Percentiles rank a stretch among this genome's conserved stretches.
Conservation (phyloP, 192 early-diverging fungal species). For the Chytriomyces sp. region DNA sequence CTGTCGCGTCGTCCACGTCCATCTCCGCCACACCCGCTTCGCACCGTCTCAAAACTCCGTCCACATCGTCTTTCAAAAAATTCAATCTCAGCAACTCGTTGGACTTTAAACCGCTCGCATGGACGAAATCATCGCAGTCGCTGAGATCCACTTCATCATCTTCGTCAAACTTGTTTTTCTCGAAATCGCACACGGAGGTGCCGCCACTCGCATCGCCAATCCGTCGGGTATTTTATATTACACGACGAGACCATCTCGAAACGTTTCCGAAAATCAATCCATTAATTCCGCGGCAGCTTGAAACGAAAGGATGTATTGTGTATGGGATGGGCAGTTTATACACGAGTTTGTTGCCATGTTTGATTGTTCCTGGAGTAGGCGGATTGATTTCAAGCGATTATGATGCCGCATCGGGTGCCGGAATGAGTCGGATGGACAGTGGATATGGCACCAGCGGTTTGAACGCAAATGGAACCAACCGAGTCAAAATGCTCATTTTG, state of each 20-base stretch:
- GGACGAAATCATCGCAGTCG: not conserved
- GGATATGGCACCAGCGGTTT: not conserved
- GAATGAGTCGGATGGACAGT: not conserved
- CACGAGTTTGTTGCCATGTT: conserved; percentile 73
- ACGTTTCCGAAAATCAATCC: conserved; percentile 70
- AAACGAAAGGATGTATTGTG: conserved; percentile 58
- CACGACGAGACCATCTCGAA: conserved; percentile 67
- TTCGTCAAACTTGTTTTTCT: conserved; percentile 60
- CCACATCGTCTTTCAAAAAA: conserved; percentile 22
- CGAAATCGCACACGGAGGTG: conserved; percentile 45
- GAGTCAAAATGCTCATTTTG: conserved; percentile 68
- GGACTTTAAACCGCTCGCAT: conserved; percentile 17
- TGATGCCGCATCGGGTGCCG: not conserved
- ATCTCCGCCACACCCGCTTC: not conserved
- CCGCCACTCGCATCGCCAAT: conserved; percentile 59
- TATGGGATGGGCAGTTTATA: conserved; percentile 79
- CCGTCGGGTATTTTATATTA: conserved; percentile 72
- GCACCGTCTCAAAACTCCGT: conserved; percentile 21
- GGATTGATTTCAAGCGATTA: conserved; percentile 63
- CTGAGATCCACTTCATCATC: not conserved
- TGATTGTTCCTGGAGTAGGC: conserved; percentile 72
- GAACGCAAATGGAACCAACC: not conserved
- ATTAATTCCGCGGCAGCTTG: conserved; percentile 57
- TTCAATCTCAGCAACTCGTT: conserved; percentile 24
- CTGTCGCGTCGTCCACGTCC: not conserved